Conservation (phyloP, 1,139 yeast genomes). For the Geotrichum phurueaensis region DNA sequence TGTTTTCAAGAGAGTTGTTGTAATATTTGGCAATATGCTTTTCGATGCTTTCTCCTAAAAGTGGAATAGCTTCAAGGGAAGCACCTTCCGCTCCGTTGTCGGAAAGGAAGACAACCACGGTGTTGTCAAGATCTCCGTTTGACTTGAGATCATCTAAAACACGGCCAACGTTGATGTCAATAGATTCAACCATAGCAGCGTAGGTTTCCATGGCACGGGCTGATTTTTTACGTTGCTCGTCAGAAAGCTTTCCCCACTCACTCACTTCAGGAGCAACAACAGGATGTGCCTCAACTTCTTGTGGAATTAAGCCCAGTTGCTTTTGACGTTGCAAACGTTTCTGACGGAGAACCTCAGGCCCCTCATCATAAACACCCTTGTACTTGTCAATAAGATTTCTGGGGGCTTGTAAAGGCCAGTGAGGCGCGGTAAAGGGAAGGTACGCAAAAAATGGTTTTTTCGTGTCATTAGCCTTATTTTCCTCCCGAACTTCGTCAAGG, state of each 20-base stretch:
- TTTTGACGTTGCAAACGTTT: conserved; percentile 40
- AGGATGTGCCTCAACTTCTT: conserved; percentile 43
- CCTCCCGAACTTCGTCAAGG: conserved; percentile 24
- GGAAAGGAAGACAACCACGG: conserved; percentile 51
- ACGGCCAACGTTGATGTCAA: conserved; percentile 47
- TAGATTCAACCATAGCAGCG: conserved; percentile 54
- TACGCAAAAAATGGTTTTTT: conserved; percentile 46
- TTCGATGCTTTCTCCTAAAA: conserved; percentile 32
- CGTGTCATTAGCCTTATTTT: conserved; percentile 18
- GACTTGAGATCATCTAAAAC: conserved; percentile 40
- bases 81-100: conserved; percentile 61
- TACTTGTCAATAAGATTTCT: conserved; percentile 43
- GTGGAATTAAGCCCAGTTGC: conserved; percentile 43
- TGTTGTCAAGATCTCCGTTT: conserved; percentile 45
- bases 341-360: conserved; percentile 43
- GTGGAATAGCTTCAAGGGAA: conserved; percentile 50
- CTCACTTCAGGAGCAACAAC: conserved; percentile 40
- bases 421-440: conserved; percentile 55
- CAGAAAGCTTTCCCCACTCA: conserved; percentile 42
- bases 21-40: conserved; percentile 35
- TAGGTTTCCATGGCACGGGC: conserved; percentile 48
- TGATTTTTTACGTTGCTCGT: conserved; percentile 36
- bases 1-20: conserved; percentile 44
- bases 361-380: conserved; percentile 45
- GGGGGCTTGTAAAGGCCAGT: conserved; percentile 60